Percentiles rank a stretch among this genome's conserved stretches.
Evolutionary conservation across 2,329 filamentous ascomycete genomes (phyloP).

Genomic region (Penicillium hesseltinei): DNA sequence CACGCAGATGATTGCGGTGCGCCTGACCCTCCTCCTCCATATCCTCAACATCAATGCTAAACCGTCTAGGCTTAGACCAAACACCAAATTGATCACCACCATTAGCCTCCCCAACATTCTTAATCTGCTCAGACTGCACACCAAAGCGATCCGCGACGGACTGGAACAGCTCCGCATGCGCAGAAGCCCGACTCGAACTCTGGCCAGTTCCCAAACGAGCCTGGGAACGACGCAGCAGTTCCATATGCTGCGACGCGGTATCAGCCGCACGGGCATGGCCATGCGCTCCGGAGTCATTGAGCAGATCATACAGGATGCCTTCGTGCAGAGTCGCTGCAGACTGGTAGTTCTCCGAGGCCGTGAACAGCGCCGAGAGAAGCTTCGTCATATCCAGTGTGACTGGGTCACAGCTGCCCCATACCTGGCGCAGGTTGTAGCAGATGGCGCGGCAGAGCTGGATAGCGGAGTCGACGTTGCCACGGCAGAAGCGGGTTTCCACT

Average conservation of each 20-base stretch:
- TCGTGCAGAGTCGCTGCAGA: slow-evolving; percentile 34
- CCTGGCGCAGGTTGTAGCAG: slow-evolving; percentile 55
- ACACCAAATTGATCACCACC: slow-evolving; percentile 28
- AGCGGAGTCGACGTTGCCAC: slow-evolving; percentile 45
- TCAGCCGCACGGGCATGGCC: slow-evolving; percentile 21
- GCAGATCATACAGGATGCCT: slow-evolving; percentile 29
- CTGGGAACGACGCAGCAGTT: slow-evolving; percentile 31
- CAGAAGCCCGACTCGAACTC: slow-evolving; percentile 15
- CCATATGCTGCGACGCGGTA: slow-evolving; percentile 31
- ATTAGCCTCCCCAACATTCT: slow-evolving; percentile 21
- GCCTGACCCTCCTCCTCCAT: slow-evolving; percentile 23
- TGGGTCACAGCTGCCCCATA: slow-evolving; percentile 50
- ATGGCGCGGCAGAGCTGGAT: slow-evolving; percentile 54
- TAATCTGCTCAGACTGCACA: slow-evolving; percentile 22
- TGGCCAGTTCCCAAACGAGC: slow-evolving; percentile 20
- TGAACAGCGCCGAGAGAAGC: slow-evolving; percentile 52
- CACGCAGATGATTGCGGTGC: slow-evolving; percentile 33
- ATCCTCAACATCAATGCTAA: slow-evolving; percentile 35
- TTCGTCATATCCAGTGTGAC: slow-evolving; percentile 52
- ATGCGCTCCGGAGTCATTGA: slow-evolving; percentile 27
- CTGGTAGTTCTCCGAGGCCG: slow-evolving; percentile 35
- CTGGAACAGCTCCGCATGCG: slow-evolving; percentile 27
- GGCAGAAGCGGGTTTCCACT: slow-evolving; percentile 53
- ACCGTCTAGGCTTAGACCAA: slow-evolving; percentile 34
- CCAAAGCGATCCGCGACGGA: slow-evolving; percentile 32